Base-by-base conservation (phyloP, 805 yeast genomes). In the Gaillardinia entomophila region DNA sequence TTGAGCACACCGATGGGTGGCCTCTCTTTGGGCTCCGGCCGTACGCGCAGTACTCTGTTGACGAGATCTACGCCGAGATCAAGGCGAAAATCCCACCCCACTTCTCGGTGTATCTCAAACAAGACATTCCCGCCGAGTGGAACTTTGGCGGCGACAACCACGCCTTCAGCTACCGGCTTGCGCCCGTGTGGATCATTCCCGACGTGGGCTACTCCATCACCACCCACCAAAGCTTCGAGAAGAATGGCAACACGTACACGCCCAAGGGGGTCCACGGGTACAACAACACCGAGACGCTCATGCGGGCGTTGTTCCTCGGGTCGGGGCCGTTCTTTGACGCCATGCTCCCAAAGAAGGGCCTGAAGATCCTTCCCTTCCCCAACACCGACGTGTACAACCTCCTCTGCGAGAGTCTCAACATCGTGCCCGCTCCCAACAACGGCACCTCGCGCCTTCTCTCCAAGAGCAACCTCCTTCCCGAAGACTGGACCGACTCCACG, bases 231-330 rank as follows among this genome's bases (percentile, higher is more conserved):
- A 71, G 71, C 36, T 74, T 77, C 72, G 68, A 69, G 16, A 62
- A 62, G 2, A 66, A 68, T 49, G 55, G 57, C 17, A 53, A 63
- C 31, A 66, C 70, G 11, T 81, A 79, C 50, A 51, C 53, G n/a
- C 83, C 86, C 3, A 64, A 64, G 34, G 96, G 96, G 6, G 82
- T 82, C 1, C 95, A 86, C 55, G 97, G 97, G 2, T 89, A 85
- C 53, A 77, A 82, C 48, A 83, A 82, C 48, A 70, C 80, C 0
- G 86, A 80, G 39, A 71, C 81, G 5, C 60, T 87, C 36, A 88
- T 88, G 96, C 62, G 95, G 31, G 88, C 95, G 0, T 45, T 85
- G 7, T 89, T 90, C 52, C 46, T 86, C 26, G 95, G 82, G 0
- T 54, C 69, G 2, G 97, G 97, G 0, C 96, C 96, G 0, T 83